A percentile compares a stretch with the other conserved stretches of the same genome.
These are phyloP conservation scores for Tolypocladium cylindrosporum DNA, from an alignment of 2,329 filamentous ascomycete species.

Conservation along the genomic window DNA sequence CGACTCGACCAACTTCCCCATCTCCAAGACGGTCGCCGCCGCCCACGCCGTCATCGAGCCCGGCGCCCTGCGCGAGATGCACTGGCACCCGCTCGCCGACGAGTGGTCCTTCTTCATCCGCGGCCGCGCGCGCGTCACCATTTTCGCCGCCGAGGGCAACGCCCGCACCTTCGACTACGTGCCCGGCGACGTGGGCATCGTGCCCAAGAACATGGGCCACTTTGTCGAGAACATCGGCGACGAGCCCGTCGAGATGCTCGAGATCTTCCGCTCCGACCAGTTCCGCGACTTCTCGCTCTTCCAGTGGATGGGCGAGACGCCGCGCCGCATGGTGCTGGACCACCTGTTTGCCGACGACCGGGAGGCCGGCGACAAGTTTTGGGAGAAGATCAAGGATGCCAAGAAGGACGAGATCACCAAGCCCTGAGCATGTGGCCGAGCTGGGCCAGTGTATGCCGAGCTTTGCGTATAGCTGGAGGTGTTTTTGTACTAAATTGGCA, in stretches of 20 bases:
- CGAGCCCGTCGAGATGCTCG: conserved; percentile 64
- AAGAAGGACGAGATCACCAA: conserved; percentile 42
- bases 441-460: neutral
- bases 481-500: neutral
- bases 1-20: conserved; percentile 66
- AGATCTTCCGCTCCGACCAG: conserved; percentile 62
- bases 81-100: conserved; percentile 73
- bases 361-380: conserved; percentile 52
- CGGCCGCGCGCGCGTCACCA: conserved; percentile 62
- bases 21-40: conserved; percentile 63
- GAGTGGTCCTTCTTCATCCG: conserved; percentile 74
- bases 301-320: conserved; percentile 67
- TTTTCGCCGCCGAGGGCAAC: conserved; percentile 59
- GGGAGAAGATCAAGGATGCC: conserved; percentile 49
- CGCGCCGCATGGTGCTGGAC: conserved; percentile 54
- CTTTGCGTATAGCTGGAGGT: neutral
- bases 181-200: conserved; percentile 67
- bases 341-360: conserved; percentile 55
- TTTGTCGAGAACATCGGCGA: conserved; percentile 77
- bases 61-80: conserved; percentile 66
- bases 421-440: neutral
- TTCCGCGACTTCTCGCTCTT: conserved; percentile 66
- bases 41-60: conserved; percentile 63
- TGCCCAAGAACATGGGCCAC: conserved; percentile 68
- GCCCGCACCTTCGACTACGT: conserved; percentile 69